Conservation (phyloP, 2,329 filamentous ascomycete genomes). For the Penicillium paneum region DNA sequence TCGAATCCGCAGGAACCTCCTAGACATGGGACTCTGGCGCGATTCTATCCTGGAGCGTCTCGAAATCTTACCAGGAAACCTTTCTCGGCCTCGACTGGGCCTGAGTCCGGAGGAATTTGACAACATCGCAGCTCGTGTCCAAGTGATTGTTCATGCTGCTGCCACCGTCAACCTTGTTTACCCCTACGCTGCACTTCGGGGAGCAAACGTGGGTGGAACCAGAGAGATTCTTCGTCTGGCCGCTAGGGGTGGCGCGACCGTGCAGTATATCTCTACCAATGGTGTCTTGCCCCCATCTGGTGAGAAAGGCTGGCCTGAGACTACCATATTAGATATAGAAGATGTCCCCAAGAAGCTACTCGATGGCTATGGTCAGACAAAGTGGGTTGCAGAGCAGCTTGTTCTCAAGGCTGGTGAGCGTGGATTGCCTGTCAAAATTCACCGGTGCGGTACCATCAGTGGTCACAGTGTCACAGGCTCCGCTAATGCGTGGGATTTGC, state of each 20-base stretch:
- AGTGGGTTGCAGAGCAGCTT: constrained; percentile 77
- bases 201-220: constrained; percentile 76
- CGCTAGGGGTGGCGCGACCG: constrained; percentile 62
- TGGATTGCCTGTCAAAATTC: constrained; percentile 67
- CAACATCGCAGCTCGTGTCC: constrained; percentile 60
- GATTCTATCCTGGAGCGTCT: constrained; percentile 75
- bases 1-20: constrained; percentile 68
- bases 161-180: constrained; percentile 80
- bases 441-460: constrained; percentile 73
- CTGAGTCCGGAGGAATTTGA: constrained; percentile 64
- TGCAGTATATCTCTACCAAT: constrained; percentile 78
- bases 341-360: constrained; percentile 66
- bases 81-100: constrained; percentile 66
- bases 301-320: constrained; percentile 67
- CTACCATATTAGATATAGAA: constrained; percentile 63
- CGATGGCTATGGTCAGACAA: constrained; percentile 75
- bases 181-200: constrained; percentile 71
- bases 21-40: constrained; percentile 75
- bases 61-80: constrained; percentile 70
- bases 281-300: constrained; percentile 68
- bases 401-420: constrained; percentile 66
- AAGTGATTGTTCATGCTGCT: constrained; percentile 74
- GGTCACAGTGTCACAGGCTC: constrained; percentile 72
- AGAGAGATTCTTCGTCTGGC: constrained; percentile 71
- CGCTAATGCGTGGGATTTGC: constrained; percentile 73